These are phyloP conservation scores for Penicillium salamii DNA, from an alignment of 495 filamentous ascomycete species.

Conservation along the genomic window DNA sequence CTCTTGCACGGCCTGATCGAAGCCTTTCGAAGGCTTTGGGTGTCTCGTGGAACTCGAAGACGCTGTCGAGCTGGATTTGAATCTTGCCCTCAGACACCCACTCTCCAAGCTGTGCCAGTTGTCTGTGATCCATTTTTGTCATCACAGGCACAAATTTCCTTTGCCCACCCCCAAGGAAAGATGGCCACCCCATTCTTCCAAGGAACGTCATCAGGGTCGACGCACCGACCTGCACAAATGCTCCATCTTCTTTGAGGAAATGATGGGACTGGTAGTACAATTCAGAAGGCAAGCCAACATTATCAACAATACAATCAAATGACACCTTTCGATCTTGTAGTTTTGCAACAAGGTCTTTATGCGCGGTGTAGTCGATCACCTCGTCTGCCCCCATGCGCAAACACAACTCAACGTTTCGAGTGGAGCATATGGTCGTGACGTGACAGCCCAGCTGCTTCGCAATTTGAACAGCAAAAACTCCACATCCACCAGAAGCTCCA, in stretches of 20 bases:
- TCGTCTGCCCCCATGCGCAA: constrained; percentile 62
- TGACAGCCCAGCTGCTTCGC: constrained; percentile 63
- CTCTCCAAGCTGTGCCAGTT: constrained; percentile 53
- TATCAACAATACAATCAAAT: constrained; percentile 60
- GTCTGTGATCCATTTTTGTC: constrained; percentile 37
- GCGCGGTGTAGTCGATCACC: constrained; percentile 64
- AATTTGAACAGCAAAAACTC: constrained; percentile 62
- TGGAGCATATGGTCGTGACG: constrained; percentile 60
- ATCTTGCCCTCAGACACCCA: constrained; percentile 63
- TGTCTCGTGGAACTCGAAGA: constrained; percentile 59
- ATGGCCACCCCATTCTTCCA: constrained; percentile 42
- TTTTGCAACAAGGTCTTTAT: constrained; percentile 42
- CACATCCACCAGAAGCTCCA: constrained; percentile 62
- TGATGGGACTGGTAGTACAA: constrained; percentile 56
- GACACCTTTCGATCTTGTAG: constrained; percentile 48
- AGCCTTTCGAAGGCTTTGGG: constrained; percentile 63
- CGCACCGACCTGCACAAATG: constrained; percentile 59
- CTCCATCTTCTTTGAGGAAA: constrained; percentile 51
- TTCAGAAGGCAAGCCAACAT: constrained; percentile 48
- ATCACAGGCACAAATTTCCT: constrained; percentile 48
- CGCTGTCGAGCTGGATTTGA: constrained; percentile 57
- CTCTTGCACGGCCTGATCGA: constrained; percentile 58
- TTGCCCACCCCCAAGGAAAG: constrained; percentile 63
- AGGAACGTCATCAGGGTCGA: constrained; percentile 23
- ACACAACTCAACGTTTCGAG: constrained; percentile 55